Base-by-base conservation (phyloP, 371 early-diverging fungal species). In the Cokeromyces recurvatus region DNA sequence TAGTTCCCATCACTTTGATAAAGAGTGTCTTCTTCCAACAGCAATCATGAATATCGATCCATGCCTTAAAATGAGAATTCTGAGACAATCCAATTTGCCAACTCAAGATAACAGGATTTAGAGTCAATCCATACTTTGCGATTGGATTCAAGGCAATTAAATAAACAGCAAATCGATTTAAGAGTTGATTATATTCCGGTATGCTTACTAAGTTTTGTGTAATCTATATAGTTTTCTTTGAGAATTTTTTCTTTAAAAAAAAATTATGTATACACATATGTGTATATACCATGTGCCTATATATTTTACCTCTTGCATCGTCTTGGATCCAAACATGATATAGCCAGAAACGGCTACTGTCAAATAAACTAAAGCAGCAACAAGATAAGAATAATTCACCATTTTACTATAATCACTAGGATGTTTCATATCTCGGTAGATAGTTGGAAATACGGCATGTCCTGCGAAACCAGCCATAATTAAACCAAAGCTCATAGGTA, bases 111-210 rank as follows among this genome's bases (percentile, higher is more conserved):
- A 87, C 77, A 6, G 88, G 90, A 9, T 70, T 74, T 11, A 84
- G 38, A 4, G 76, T 71, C 21, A 89, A 58, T 2, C 79, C 81
- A 46, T 77, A 87, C 53, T 87, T 89, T 15, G 85, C 80, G 46
- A 83, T 61, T 0, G 88, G 88, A 42, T 86, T 86, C 19, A 87
- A 38, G 0, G 82, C 85, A 23, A 87, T 73, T 4, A 87, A 63
- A 57, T 68, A 78, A 21, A 86, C 59, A 12, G 80, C 79, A 5
- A 82, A 39, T 19, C 69, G 51, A 37, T 78, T 86, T 12, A 86
- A 53, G 2, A 66, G 31, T 39, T 62, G 64, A 40, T 68, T 73
- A 53, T 81, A 86, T n/a, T 66, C 64, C 1, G 81, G 77, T n/a
- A 81, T 69, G 11, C 45, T 12, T 2, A 84, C 73, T 19, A 90